Conservation (phyloP, 495 filamentous ascomycete genomes). For the Tirmania nivea region DNA sequence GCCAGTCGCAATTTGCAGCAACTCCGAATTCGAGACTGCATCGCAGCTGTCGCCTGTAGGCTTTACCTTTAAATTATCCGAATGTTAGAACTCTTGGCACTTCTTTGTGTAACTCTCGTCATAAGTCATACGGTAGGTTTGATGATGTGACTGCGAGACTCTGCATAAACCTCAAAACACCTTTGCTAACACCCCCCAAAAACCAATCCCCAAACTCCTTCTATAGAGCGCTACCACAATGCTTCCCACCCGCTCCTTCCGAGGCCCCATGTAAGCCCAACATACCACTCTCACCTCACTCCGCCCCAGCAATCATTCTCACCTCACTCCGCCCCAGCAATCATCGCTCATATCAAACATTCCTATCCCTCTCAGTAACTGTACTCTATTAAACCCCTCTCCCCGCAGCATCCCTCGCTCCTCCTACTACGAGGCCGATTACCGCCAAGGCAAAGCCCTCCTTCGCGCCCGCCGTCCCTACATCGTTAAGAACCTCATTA, state of each 20-base stretch:
- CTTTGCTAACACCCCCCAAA: too few species aligned
- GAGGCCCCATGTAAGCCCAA: background rate
- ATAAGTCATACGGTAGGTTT: too few species aligned
- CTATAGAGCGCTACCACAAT: background rate
- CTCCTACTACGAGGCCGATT: conserved; percentile 74
- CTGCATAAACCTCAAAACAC: background rate
- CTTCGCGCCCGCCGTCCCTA: conserved; percentile 80
- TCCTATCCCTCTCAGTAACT: background rate
- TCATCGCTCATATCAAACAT: background rate
- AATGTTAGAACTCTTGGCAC: too few species aligned
- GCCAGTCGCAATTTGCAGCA: too few species aligned
- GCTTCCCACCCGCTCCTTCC: background rate
- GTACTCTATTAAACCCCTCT: too few species aligned
- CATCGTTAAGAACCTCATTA: conserved; percentile 66
- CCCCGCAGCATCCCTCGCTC: background rate
- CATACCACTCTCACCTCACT: background rate
- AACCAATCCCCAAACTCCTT: too few species aligned
- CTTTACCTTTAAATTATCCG: too few species aligned
- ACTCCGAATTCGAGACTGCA: too few species aligned
- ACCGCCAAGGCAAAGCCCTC: conserved; percentile 59
- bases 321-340: too few species aligned
- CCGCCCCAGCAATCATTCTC: background rate
- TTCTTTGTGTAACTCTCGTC: too few species aligned
- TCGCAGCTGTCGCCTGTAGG: too few species aligned
- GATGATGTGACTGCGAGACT: too few species aligned